These are phyloP conservation scores for Colletotrichum gigasporum DNA, from an alignment of 2,329 filamentous ascomycete species.

Conservation along the genomic window DNA sequence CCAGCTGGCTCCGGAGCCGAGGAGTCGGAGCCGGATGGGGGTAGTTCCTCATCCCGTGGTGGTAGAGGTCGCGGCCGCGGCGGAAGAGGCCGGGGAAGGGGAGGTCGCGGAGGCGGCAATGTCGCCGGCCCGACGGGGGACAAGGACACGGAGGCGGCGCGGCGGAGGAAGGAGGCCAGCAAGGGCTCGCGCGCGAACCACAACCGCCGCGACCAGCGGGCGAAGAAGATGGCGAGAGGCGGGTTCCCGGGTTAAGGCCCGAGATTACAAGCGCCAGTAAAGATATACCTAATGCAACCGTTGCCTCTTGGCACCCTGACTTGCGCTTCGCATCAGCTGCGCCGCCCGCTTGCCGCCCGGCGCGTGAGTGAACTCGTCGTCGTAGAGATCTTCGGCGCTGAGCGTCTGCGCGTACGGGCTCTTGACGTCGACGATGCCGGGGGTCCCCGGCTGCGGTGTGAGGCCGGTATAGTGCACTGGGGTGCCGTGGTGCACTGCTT, in stretches of 20 bases:
- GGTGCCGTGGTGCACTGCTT: conserved; percentile 36
- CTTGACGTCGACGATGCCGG: conserved; percentile 43
- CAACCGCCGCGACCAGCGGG: conserved; percentile 78
- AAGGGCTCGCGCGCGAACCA: conserved; percentile 88
- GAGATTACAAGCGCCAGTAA: neutral
- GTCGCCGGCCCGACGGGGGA: conserved; percentile 73
- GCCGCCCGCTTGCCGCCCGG: conserved; percentile 6
- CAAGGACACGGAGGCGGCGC: conserved; percentile 75
- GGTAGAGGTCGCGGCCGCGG: conserved; percentile 55
- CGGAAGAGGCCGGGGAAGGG: conserved; percentile 59
- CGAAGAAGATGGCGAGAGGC: conserved; percentile 71
- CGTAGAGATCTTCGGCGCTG: conserved; percentile 46
- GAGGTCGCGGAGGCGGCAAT: conserved; percentile 64
- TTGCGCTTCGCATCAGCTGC: conserved; percentile 32
- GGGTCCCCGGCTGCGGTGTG: conserved; percentile 40
- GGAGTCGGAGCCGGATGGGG: conserved; percentile 60
- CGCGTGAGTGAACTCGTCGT: conserved; percentile 20
- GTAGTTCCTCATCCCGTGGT: conserved; percentile 46
- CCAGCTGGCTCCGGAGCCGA: conserved; percentile 65
- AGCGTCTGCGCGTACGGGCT: conserved; percentile 50
- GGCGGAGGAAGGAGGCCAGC: conserved; percentile 81
- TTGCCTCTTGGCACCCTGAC: conserved; percentile 37
- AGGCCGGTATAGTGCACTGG: too few relatives aligned
- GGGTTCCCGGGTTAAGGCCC: conserved; percentile 45
- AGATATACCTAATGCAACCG: conserved; percentile 33